Base-by-base conservation (phyloP, 169 alveolate species). In the Sarcocystis neurona region DNA sequence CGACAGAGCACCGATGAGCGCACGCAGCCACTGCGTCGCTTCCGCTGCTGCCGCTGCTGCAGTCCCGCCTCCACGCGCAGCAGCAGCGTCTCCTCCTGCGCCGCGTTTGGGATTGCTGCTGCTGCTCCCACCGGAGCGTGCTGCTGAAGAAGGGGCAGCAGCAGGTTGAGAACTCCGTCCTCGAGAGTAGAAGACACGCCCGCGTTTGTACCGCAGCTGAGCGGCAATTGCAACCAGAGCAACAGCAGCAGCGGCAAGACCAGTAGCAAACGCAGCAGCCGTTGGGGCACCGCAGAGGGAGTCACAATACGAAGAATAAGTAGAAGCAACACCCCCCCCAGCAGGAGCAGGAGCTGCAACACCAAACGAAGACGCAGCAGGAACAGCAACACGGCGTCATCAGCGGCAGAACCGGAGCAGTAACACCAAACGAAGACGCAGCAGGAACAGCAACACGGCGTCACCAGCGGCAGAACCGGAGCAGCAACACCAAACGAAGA, bases 141-240 rank as follows among this genome's bases (percentile, higher is more conserved):
- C 87, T 10, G 15, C 37, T 8, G 18, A 37, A n/a, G 30, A 48
- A 18, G 75, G 23, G n/a, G 0, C 2, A 37, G 10, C 48, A 34
- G 4, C 15, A 2, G 37, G 50, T 48, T 80, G 60, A 34, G 60
- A 34, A 6, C 46, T 50, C 47, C n/a, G 39, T 27, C 88, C 88
- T 20, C 30, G 50, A 43, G 39, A 27, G 56, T 80, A 80, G 37
- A 48, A 80, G 70, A 80, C 56, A 1, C 48, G 4, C 60, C 88
- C 88, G 18, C 88, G 88, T 18, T 80, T 80, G 58, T 80, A 80
- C 27, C 88, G 75, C 23, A 80, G 41, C 88, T 80, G 50, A n/a
- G 30, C 23, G 6, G 27, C 12, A 27, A 75, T 4, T 27, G 70
- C 70, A 75, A 20, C 43, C 12, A 75, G 41, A 32, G 2, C n/a